Percentiles rank a stretch among this genome's conserved stretches.
Conservation (phyloP, 352 stramenopile genomes). For the Thalassiosira exigua region DNA sequence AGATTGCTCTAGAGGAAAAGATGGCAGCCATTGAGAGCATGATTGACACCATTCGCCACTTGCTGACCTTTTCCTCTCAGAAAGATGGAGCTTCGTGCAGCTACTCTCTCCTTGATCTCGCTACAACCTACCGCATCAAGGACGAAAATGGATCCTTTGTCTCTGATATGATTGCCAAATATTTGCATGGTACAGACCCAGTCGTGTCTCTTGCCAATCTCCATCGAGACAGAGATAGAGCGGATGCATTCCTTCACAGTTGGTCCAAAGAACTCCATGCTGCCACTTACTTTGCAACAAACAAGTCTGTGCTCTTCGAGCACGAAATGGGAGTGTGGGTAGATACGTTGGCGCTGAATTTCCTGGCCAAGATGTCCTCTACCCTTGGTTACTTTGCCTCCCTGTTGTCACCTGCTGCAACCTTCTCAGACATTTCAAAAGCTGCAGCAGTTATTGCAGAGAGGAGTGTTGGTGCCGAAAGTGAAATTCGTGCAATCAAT, state of each 20-base stretch:
- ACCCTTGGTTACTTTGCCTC: slow-evolving; percentile 20
- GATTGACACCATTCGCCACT: slow-evolving; percentile 6
- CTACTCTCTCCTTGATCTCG: slow-evolving; percentile 23
- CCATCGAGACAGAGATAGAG: slow-evolving; percentile 1
- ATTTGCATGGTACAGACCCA: slow-evolving; percentile 20
- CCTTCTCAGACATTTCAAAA: slow-evolving; percentile 21
- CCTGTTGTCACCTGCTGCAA: slow-evolving; percentile 39
- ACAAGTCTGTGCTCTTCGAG: slow-evolving; percentile 41
- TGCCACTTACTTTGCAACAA: slow-evolving; percentile 35
- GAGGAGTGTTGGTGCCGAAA: slow-evolving; percentile 15
- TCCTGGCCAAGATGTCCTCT: slow-evolving; percentile 18
- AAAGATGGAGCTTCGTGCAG: slow-evolving; percentile 10
- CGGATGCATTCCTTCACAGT: slow-evolving; percentile 7
- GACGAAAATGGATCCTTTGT: slow-evolving; percentile 4
- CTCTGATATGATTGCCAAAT: slow-evolving; percentile 25
- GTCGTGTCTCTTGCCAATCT: slow-evolving; percentile 18
- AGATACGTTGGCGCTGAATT: slow-evolving; percentile 23
- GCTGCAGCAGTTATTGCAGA: slow-evolving; percentile 20
- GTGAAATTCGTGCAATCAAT: slow-evolving; percentile 24
- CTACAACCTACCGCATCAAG: slow-evolving; percentile 34
- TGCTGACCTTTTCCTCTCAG: slow-evolving; percentile 12
- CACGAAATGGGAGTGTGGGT: slow-evolving; percentile 27
- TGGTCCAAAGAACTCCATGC: slow-evolving; percentile 26
- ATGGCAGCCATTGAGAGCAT: slow-evolving; percentile 21
- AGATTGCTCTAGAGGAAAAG: slow-evolving; percentile 25